A percentile compares a stretch with the other conserved stretches of the same genome.
phyloP scores from a whole-genome alignment of 2,329 filamentous ascomycete genomes.

The Exutisphaerella laricina region DNA sequence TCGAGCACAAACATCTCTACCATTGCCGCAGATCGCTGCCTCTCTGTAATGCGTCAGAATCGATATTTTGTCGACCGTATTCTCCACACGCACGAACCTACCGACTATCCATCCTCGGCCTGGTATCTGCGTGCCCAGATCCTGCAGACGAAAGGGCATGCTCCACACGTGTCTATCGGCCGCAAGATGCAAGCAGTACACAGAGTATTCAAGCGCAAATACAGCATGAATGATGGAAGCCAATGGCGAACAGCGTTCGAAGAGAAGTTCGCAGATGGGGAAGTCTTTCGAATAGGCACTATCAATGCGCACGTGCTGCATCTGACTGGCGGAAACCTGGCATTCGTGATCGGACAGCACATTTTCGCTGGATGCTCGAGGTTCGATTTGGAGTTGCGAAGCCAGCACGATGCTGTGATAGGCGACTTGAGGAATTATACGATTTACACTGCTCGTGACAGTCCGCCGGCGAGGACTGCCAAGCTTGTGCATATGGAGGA shows the following conservation, averaged over 20 bases:
- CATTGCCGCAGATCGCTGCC: constrained; percentile 19
- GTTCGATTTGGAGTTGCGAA: constrained; percentile 14
- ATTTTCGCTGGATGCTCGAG: constrained; percentile 17
- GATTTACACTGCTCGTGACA: constrained; percentile 16
- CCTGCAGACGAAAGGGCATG: constrained; percentile 13
- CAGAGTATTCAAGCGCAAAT: constrained; percentile 20
- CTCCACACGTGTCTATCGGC: constrained; percentile 16
- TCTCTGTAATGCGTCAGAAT: constrained; percentile 16
- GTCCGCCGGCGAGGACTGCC: constrained; percentile 14
- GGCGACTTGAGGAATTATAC: constrained; percentile 16
- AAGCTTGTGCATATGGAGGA: constrained; percentile 17
- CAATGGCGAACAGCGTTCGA: constrained; percentile 16
- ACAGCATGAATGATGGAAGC: constrained; percentile 18
- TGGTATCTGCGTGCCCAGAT: constrained; percentile 24
- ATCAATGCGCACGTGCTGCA: constrained; percentile 17
- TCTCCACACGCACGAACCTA: constrained; percentile 20
- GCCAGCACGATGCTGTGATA: constrained; percentile 5
- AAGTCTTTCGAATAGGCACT: constrained; percentile 17
- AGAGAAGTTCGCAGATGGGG: constrained; percentile 14
- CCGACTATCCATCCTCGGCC: constrained; percentile 17
- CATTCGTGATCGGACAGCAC: constrained; percentile 20
- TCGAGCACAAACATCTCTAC: constrained; percentile 18
- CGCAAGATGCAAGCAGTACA: constrained; percentile 18
- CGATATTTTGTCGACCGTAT: constrained; percentile 20
- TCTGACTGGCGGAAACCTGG: constrained; percentile 14